phyloP scores from a whole-genome alignment of 2,329 filamentous ascomycete genomes.

The Xylaria sp. region DNA sequence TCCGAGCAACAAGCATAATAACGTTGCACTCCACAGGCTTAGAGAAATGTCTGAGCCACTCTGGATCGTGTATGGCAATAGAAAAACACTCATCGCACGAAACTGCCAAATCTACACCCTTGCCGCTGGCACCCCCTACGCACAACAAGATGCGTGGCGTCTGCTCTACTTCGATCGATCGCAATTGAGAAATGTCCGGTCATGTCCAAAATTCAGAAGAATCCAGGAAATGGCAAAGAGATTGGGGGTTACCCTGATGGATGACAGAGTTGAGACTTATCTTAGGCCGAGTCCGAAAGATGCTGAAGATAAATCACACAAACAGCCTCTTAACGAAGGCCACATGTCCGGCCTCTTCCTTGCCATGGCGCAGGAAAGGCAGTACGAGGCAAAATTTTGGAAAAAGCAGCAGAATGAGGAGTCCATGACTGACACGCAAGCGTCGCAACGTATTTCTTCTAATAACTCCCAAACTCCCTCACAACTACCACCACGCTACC shows the following conservation, averaged over 20 bases:
- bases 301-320: background rate
- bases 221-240: background rate
- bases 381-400: background rate
- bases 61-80: background rate
- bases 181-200: background rate
- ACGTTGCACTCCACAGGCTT: background rate
- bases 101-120: background rate
- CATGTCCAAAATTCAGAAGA: background rate
- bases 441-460: background rate
- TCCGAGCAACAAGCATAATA: background rate
- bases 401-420: background rate
- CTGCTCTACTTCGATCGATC: slow-evolving; percentile 3
- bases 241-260: too few species aligned
- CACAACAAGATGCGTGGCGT: background rate
- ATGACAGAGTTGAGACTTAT: background rate
- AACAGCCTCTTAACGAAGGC: background rate
- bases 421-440: background rate
- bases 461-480: background rate
- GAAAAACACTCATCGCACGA: background rate
- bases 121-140: background rate
- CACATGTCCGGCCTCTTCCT: background rate
- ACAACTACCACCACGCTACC: slow-evolving; percentile 2
- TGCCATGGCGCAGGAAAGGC: slow-evolving; percentile 7
- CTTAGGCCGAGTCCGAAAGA: too few species aligned
- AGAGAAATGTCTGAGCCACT: background rate